Base-by-base conservation (phyloP, 1,284 basidiomycete species). In the Thecaphora thlaspeos region DNA sequence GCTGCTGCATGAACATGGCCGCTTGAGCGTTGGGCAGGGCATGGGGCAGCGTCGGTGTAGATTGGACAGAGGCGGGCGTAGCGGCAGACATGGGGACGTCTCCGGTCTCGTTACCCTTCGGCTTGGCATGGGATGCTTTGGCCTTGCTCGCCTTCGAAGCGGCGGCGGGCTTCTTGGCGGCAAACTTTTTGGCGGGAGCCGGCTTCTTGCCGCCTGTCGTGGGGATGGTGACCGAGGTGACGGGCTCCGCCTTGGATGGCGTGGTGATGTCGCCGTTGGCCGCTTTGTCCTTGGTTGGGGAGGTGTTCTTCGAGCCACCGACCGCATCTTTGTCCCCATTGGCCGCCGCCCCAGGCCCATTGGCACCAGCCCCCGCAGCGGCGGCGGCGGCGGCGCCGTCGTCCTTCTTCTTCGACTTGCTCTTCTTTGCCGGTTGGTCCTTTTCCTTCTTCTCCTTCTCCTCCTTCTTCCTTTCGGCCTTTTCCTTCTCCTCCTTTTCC, bases 391-490 rank as follows among this genome's bases (percentile, higher is more conserved):
- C 59, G 24, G 55, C 59, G 18, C 59, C 63, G 23, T 66, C 63
- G 52, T 70, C 58, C 32, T 58, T 51, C 52, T 62, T 67, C 50
- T 66, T 68, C 42, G 17, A 19, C 61, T 68, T 70, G 38, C 50
- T 67, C 52, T 67, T 70, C 30, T 59, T 68, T 7, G 43, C 37
- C 2, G 41, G 40, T 48, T 61, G 15, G 39, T 17, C 41, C 4
- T 21, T 41, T 38, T 41, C 22, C 41, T 51, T 24, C n/a, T 39
- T 36, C 42, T 43, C 32, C 32, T 19, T 21, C 19, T 28, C 28
- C 30, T 34, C 14, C 44, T 32, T 37, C 18, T 48, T 43, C 44
- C 12, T 11, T 17, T 34, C 32, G 10, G 32, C 32, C 32, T 28
- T 40, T 37, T 23, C 15, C 44, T 34, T 43, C 28, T 49, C 50